Conservation (phyloP, 2,329 filamentous ascomycete genomes). For the Fusarium nygamai region DNA sequence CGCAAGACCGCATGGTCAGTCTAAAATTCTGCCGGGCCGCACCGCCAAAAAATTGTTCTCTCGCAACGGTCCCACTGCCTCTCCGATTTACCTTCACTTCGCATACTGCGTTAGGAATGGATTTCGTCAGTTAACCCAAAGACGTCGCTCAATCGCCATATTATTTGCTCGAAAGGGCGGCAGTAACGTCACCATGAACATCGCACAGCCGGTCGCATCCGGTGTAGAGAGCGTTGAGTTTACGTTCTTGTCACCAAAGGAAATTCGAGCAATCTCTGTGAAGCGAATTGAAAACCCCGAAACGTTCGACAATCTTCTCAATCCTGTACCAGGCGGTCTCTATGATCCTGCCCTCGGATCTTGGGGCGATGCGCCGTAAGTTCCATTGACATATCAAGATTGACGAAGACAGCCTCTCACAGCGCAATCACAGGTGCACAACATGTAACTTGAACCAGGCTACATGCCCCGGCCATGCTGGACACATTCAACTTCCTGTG, state of each 20-base stretch:
- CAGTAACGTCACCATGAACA: constrained; percentile 64
- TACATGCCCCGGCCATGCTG: constrained; percentile 90
- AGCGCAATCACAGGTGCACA: constrained; percentile 71
- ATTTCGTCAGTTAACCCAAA: constrained; percentile 34
- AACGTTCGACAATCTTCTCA: constrained; percentile 92
- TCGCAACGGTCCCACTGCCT: constrained; percentile 36
- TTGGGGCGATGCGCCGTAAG: constrained; percentile 83
- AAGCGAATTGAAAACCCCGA: constrained; percentile 92
- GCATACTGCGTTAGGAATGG: constrained; percentile 35
- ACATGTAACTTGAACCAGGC: constrained; percentile 88
- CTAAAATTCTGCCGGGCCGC: constrained; percentile 53
- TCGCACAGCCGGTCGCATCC: constrained; percentile 84
- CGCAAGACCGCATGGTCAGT: constrained; percentile 14
- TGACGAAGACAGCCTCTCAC: constrained; percentile 13
- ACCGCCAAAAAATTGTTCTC: constrained; percentile 59
- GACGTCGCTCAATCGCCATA: constrained; percentile 39
- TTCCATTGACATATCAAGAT: background rate
- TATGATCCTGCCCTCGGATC: constrained; percentile 93
- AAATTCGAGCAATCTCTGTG: constrained; percentile 90
- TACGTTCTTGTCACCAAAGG: constrained; percentile 80
- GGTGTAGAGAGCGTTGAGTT: constrained; percentile 90
- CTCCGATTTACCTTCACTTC: constrained; percentile 28
- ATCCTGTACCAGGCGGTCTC: constrained; percentile 88
- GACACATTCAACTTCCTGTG: constrained; percentile 93
- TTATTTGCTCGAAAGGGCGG: constrained; percentile 26